Conservation (phyloP, 495 filamentous ascomycete genomes). For the Xylaria sp. region DNA sequence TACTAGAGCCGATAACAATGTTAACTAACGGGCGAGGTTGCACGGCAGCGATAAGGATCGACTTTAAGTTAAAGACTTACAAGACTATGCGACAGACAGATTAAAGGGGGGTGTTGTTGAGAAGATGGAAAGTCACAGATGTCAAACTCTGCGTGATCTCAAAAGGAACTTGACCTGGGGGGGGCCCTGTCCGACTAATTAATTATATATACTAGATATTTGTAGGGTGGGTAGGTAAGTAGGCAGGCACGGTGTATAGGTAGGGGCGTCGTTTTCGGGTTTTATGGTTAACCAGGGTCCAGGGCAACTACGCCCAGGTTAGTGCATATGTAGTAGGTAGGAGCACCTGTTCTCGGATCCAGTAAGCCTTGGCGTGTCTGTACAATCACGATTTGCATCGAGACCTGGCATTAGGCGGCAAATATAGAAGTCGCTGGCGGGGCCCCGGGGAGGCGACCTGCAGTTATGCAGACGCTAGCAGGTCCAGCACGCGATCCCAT, state of each 20-base stretch:
- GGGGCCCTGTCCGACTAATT: conserved; percentile 19
- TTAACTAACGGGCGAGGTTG: neutral
- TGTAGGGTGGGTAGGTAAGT: too few species aligned
- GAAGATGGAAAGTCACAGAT: neutral
- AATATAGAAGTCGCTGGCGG: neutral
- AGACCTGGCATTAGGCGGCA: neutral
- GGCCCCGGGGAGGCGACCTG: neutral
- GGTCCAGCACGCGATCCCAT: conserved; percentile 1
- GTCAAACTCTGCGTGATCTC: neutral
- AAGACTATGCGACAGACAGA: neutral
- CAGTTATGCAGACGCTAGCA: conserved; percentile 6
- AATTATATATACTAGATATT: too few species aligned
- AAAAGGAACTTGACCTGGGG: neutral
- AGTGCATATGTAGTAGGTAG: too few species aligned
- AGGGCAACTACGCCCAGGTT: too few species aligned
- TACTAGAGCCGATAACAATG: conserved; percentile 8
- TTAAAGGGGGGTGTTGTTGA: neutral
- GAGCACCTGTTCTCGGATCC: neutral
- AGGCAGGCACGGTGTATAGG: too few species aligned
- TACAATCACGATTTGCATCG: neutral
- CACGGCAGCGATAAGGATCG: neutral
- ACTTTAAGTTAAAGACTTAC: neutral
- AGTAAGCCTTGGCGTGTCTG: conserved; percentile 13
- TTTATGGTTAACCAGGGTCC: too few species aligned
- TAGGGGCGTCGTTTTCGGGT: too few species aligned